phyloP scores from a whole-genome alignment of 2,329 filamentous ascomycete species.

The Lecanicillium sp. region DNA sequence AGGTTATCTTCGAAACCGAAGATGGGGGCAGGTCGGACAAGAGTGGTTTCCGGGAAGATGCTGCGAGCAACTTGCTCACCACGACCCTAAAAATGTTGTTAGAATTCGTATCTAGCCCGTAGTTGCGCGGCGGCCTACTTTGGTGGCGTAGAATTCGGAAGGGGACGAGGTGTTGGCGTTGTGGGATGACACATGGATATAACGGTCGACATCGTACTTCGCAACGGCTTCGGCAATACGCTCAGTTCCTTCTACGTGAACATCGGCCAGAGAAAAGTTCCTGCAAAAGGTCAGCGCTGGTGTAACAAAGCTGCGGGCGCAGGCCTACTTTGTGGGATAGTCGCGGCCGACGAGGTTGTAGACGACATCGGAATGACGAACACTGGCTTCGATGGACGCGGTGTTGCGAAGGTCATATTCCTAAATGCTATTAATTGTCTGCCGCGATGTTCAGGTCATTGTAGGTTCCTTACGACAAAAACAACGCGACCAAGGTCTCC shows the following conservation, averaged over 20 bases:
- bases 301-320: conserved; percentile 18
- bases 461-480: conserved; percentile 60
- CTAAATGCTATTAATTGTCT: conserved; percentile 35
- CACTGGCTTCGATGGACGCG: conserved; percentile 89
- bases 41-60: conserved; percentile 95
- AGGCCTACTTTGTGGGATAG: conserved; percentile 83
- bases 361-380: conserved; percentile 94
- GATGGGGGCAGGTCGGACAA: conserved; percentile 87
- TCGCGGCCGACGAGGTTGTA: conserved; percentile 93
- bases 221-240: conserved; percentile 90
- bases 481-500: conserved; percentile 86
- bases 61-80: conserved; percentile 78
- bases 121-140: conserved; percentile 45
- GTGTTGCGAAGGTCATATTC: conserved; percentile 96
- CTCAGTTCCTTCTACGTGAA: conserved; percentile 87
- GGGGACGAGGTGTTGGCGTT: conserved; percentile 75
- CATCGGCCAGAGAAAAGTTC: conserved; percentile 90
- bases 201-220: conserved; percentile 97
- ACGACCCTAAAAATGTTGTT: conserved; percentile 48
- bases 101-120: conserved; percentile 7
- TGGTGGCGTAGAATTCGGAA: conserved; percentile 87
- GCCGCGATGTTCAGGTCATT: too few species aligned
- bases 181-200: conserved; percentile 93
- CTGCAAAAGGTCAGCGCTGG: conserved; percentile 41
- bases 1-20: conserved; percentile 95